Evolutionary conservation across 2,329 filamentous ascomycete genomes (phyloP), one percentile per base, ranked within the genome.

Genomic region (Penicillium sp.): DNA sequence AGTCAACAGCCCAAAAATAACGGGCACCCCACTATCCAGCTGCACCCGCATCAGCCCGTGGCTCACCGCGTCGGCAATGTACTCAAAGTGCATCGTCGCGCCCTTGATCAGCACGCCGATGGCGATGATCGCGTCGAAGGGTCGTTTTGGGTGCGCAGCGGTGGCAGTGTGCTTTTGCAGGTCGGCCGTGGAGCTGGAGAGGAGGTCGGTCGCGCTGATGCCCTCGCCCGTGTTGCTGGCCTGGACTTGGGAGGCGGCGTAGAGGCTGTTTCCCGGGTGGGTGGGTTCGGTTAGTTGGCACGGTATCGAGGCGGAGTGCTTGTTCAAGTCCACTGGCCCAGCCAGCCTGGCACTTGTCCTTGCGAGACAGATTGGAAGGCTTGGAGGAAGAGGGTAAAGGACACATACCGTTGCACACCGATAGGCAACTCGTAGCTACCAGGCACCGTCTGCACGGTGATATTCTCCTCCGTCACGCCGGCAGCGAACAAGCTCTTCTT

Each of bases 71-170:
- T 98, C 95, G 43, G 93, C 86, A 70, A 99, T 99, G 81, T 99
- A 98, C 80, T 99, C 95, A 73, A 99, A 99, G 80, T 99, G 95
- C 92, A 97, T 97, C 6, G 95, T 98, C 79, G 96, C 91, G 75
- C 95, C 95, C 82, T 99, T 99, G 81, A 99, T 97, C 62, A 99
- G 86, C 58, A 96, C 93, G 57, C 95, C 95, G 67, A 99, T 90
- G 55, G 95, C 92, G 67, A 99, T 93, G 64, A 99, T 88, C 63
- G 95, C 95, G 74, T 98, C 94, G 71, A 98, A 98, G 20, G 92
- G 86, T 52, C 75, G 72, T 20, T 77, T 70, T 3, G 70, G 54
- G 17, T 76, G 73, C n/a, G 77, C 73, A 2, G 78, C 67, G 2
- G 78, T 63, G 41, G 70, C 75, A 47, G 64, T 63, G 35, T 50